Evolutionary conservation across 768 basidiomycete species (phyloP).

Genomic region (Boletus barrowsii): DNA sequence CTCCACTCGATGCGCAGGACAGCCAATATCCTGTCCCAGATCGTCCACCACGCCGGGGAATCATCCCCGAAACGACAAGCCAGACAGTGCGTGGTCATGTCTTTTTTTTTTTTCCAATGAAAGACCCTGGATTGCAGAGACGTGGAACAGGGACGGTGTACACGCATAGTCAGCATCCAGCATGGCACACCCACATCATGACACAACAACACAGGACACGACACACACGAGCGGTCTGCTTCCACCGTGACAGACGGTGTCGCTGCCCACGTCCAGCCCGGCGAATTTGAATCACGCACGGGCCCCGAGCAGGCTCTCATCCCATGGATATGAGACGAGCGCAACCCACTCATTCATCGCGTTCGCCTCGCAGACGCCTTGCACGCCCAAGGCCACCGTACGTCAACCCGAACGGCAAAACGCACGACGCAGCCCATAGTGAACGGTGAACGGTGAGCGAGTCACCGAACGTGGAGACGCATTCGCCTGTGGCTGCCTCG

Average conservation of each 20-base stretch:
- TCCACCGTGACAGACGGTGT: too few species aligned
- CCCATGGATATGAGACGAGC: neutral
- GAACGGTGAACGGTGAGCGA: slow-evolving; percentile 11
- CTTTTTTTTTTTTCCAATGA: slow-evolving; percentile 30
- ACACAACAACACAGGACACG: too few species aligned
- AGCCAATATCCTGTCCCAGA: slow-evolving; percentile 59
- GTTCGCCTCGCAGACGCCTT: slow-evolving; percentile 21
- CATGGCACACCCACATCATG: too few species aligned
- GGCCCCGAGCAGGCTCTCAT: too few species aligned
- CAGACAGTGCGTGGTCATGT: slow-evolving; percentile 48
- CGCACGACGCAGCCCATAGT: neutral
- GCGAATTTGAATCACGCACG: slow-evolving; percentile 7
- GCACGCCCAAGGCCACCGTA: neutral
- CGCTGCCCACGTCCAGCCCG: neutral
- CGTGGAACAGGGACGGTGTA: slow-evolving; percentile 6
- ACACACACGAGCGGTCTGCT: too few species aligned
- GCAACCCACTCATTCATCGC: slow-evolving; percentile 10
- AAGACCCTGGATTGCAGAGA: slow-evolving; percentile 40
- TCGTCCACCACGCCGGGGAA: slow-evolving; percentile 47
- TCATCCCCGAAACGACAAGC: slow-evolving; percentile 44
- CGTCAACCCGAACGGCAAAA: too few species aligned
- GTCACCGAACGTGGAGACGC: slow-evolving; percentile 7
- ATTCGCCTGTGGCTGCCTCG: slow-evolving; percentile 15
- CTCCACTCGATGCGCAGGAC: slow-evolving; percentile 40
- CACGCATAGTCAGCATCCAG: slow-evolving; percentile 6